Evolutionary conservation across 257 asterid species (phyloP), one percentile per base, ranked within the genome.

Genomic region (Apocynum venetum): DNA sequence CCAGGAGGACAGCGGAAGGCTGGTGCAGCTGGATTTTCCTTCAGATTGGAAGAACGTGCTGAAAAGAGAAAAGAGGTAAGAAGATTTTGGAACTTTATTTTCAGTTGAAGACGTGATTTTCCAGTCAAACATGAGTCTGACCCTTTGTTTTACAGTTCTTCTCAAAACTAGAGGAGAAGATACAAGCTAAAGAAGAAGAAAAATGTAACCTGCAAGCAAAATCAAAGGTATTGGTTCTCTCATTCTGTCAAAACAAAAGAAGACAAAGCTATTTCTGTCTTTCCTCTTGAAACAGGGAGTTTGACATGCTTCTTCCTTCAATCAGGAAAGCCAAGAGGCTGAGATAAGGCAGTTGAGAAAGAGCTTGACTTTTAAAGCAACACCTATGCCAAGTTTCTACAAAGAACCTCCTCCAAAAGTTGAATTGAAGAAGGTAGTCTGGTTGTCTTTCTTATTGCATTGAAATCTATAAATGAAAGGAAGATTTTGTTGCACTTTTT

Each of bases 361-460:
- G 88, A 89, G 89, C 80, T 82, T 94, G 87, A 84, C 89, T 36
- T 94, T 94, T 80, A 94, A 89, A 89, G 98, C 98, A 55, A 80
- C 97, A 48, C 97, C 98, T 6, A 87, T 94, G 97, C 97, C 98
- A 25, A 88, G 85, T 83, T 94, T 94, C 89, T 94, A 94, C 86
- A 92, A 89, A 80, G 96, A 89, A 78, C 97, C 97, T 51, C 97
- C 90, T 83, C 92, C 89, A 19, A 92, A 84, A 85, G 81, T 83
- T 63, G 97, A 92, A 82, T 89, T 94, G 59, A 90, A 88, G 85
- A 92, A 94, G 97, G 98, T 92, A 86, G 12, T 19, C 55, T 43
- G 14, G 41, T 20, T 57, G n/a, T 56, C 76, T 31, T 41, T 70
- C 40, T 35, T 52, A 44, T 12, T 51, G 13, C 11, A 68, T 38